phyloP scores from a whole-genome alignment of 768 basidiomycete species.

The Gautieria morchelliformis region DNA sequence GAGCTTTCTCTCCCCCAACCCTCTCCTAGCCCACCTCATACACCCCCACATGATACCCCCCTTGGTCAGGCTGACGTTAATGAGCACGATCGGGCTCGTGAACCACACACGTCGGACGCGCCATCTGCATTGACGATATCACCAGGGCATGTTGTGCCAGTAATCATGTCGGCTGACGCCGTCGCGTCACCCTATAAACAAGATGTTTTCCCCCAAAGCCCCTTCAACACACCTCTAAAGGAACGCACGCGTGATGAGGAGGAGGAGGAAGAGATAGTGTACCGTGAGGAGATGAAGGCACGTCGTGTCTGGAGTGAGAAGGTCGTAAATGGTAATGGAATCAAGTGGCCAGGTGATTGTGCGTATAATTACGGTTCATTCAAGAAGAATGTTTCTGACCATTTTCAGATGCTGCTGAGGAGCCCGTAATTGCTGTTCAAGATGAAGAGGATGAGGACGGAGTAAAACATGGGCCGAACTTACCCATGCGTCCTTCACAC shows the following conservation, averaged over 20 bases:
- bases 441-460: neutral
- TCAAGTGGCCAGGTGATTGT: conserved; percentile 31
- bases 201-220: conserved; percentile 57
- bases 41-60: neutral
- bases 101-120: conserved; percentile 43
- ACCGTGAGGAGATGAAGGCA: conserved; percentile 24
- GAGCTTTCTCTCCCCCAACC: neutral
- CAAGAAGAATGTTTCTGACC: neutral
- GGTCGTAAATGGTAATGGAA: conserved; percentile 24
- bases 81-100: conserved; percentile 17
- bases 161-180: conserved; percentile 32
- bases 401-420: neutral
- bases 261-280: conserved; percentile 62
- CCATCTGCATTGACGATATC: conserved; percentile 28
- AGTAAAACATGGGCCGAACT: neutral
- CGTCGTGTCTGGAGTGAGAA: conserved; percentile 17
- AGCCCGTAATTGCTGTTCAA: neutral
- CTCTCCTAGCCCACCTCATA: conserved; percentile 3
- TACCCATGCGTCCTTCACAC: neutral
- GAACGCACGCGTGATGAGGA: conserved; percentile 54
- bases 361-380: conserved; percentile 8
- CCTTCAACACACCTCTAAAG: conserved; percentile 61
- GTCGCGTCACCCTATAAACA: conserved; percentile 40
- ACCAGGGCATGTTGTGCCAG: conserved; percentile 29
- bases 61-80: neutral